These are phyloP conservation scores for Parascedosporium putredinis DNA, from an alignment of 2,329 filamentous ascomycete species.

Conservation along the genomic window DNA sequence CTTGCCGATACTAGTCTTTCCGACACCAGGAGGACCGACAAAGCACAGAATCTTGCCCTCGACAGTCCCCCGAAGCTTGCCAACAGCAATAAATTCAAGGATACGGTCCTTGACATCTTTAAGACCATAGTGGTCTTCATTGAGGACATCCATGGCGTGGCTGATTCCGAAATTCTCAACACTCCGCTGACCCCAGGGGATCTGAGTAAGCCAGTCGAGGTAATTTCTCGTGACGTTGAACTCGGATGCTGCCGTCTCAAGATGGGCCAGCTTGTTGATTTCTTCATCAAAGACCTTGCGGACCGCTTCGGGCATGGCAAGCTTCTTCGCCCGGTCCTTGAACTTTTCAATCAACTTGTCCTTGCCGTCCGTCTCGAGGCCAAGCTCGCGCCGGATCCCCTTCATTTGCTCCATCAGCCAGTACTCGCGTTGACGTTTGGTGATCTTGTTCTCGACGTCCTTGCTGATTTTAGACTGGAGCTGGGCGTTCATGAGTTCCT, in stretches of 20 bases:
- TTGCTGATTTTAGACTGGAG: slow-evolving; percentile 95
- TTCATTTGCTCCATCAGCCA: slow-evolving; percentile 99
- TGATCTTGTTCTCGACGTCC: slow-evolving; percentile 94
- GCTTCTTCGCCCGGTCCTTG: slow-evolving; percentile 83
- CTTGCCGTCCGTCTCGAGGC: slow-evolving; percentile 95
- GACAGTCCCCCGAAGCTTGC: slow-evolving; percentile 90
- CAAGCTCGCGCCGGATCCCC: slow-evolving; percentile 87
- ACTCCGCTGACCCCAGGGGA: slow-evolving; percentile 92
- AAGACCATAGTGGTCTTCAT: slow-evolving; percentile 92
- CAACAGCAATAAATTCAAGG: slow-evolving; percentile 94
- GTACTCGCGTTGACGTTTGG: slow-evolving; percentile 93
- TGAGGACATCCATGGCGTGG: slow-evolving; percentile 79
- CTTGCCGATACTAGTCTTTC: slow-evolving; percentile 98
- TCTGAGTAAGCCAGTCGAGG: slow-evolving; percentile 95
- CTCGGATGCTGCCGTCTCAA: slow-evolving; percentile 92
- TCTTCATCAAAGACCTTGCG: slow-evolving; percentile 98
- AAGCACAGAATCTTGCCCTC: slow-evolving; percentile 98
- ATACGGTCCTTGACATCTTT: slow-evolving; percentile 99
- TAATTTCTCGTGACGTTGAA: slow-evolving; percentile 99
- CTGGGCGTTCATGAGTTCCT: slow-evolving; percentile 96
- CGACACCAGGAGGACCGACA: slow-evolving; percentile 92
- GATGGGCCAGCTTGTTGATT: slow-evolving; percentile 88
- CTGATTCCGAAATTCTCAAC: slow-evolving; percentile 94
- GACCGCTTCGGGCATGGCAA: slow-evolving; percentile 94
- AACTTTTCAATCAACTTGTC: slow-evolving; percentile 97